Conservation (phyloP, 768 basidiomycete species). For the Cyclocybe aegerita region DNA sequence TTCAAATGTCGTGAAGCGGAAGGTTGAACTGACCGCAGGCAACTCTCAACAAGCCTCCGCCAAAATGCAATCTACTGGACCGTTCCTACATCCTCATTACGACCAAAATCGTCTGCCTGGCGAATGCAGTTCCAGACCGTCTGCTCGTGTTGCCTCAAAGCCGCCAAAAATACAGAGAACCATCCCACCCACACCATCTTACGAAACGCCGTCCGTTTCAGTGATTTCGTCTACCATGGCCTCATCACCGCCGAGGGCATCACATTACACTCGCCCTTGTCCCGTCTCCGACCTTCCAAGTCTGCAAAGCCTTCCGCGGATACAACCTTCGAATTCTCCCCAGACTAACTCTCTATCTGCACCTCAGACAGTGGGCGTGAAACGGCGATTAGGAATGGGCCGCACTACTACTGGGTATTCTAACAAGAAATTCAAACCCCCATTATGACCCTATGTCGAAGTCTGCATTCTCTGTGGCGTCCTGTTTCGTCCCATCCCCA, state of each 20-base stretch:
- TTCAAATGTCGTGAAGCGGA: no score
- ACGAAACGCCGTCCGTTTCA: slow-evolving; percentile 5
- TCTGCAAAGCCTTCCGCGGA: slow-evolving; percentile 6
- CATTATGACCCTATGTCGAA: slow-evolving; percentile 24
- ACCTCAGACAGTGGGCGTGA: slow-evolving; percentile 30
- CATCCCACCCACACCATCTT: slow-evolving; percentile 3
- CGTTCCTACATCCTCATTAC: neutral
- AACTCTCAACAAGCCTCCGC: neutral
- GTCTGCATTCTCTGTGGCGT: neutral
- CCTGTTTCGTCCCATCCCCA: neutral
- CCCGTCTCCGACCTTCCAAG: slow-evolving; percentile 14
- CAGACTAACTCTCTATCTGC: slow-evolving; percentile 7
- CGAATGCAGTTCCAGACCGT: slow-evolving; percentile 3
- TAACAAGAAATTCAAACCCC: slow-evolving; percentile 74
- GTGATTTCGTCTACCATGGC: slow-evolving; percentile 5
- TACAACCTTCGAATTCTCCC: slow-evolving; percentile 7
- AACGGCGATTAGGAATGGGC: slow-evolving; percentile 67
- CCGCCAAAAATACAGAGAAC: neutral
- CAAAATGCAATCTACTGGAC: neutral
- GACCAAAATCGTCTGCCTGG: slow-evolving; percentile 6
- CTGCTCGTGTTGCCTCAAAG: neutral
- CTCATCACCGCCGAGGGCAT: slow-evolving; percentile 12
- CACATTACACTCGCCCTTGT: slow-evolving; percentile 5
- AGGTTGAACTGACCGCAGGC: neutral
- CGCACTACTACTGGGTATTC: slow-evolving; percentile 47